Conservation (phyloP, 805 yeast genomes). For the Starmerella riodocensis region DNA sequence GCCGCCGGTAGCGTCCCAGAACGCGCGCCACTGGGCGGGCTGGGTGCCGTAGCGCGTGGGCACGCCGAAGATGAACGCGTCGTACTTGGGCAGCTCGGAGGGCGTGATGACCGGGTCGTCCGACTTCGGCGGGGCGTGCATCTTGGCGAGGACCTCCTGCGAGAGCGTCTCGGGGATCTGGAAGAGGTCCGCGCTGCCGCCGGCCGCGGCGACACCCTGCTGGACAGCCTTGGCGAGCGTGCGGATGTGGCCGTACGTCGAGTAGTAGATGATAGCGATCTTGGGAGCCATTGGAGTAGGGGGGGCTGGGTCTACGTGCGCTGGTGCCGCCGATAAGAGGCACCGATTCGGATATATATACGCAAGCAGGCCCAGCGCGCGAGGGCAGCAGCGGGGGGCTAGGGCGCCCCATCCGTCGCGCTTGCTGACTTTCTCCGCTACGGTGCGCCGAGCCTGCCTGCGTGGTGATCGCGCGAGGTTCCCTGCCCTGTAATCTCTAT, state of each 20-base stretch:
- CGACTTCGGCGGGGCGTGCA: conserved; percentile 48
- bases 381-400: no score
- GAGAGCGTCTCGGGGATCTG: conserved; percentile 72
- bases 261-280: conserved; percentile 66
- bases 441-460: no score
- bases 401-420: no score
- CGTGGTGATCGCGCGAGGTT: no score
- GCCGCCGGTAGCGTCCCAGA: conserved; percentile 68
- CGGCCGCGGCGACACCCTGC: conserved; percentile 56
- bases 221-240: conserved; percentile 55
- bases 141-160: conserved; percentile 42
- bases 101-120: conserved; percentile 43
- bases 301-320: neutral
- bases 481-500: no score
- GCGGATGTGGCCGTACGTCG: conserved; percentile 68
- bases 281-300: conserved; percentile 29
- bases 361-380: no score
- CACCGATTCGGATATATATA: no score
- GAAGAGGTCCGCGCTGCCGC: conserved; percentile 56
- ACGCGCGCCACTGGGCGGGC: conserved; percentile 64
- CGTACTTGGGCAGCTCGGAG: conserved; percentile 47
- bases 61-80: conserved; percentile 62
- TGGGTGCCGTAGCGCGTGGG: conserved; percentile 69
- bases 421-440: no score
- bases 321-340: no score